Evolutionary conservation across 2,329 filamentous ascomycete genomes (phyloP), one percentile per base, ranked within the genome.

Genomic region (Corynespora cassiicola): DNA sequence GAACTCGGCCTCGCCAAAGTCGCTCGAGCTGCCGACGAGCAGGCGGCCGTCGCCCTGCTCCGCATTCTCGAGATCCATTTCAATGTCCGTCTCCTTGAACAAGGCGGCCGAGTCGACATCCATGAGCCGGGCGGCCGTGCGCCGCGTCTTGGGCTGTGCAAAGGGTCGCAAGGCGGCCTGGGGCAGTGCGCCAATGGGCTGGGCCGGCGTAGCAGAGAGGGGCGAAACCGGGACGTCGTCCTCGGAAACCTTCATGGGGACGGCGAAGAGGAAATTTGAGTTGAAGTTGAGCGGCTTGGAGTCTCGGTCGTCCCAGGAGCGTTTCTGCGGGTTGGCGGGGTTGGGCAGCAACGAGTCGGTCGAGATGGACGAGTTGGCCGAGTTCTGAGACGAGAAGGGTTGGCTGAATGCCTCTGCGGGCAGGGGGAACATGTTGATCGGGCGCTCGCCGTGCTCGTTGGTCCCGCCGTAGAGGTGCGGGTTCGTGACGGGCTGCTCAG

Each of bases 1-100:
- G 31, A 90, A 90, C 1, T 79, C 75, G 0, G 86, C 86, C 42
- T 90, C 86, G 40, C 79, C 83, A 61, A 89, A 89, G 60, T 89
- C 85, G 35, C 50, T 68, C 52, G 68, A 68, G 68, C 46, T 65
- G 45, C 48, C 61, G 26, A 41, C 56, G 50, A 43, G 49, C 40
- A 59, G 63, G 54, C 35, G 71, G 53, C 64, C 66, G 63, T 65
- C 46, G 28, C 53, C 43, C 46, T 61, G 46, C 25, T 59, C 52
- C 28, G 43, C 39, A 52, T 59, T 50, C 53, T 63, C 59, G 22
- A 65, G 53, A 38, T 66, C 66, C 45, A 57, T 50, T 31, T 68
- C 63, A 11, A 58, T 52, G 35, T 60, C 57, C 19, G 35, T 23
- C n/a, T 59, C 57, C 36, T 45, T 42, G 32, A 42, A 32, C 9